These are phyloP conservation scores for Hibiscus tridactylites DNA, from an alignment of 345 rosid species.

Conservation along the genomic window DNA sequence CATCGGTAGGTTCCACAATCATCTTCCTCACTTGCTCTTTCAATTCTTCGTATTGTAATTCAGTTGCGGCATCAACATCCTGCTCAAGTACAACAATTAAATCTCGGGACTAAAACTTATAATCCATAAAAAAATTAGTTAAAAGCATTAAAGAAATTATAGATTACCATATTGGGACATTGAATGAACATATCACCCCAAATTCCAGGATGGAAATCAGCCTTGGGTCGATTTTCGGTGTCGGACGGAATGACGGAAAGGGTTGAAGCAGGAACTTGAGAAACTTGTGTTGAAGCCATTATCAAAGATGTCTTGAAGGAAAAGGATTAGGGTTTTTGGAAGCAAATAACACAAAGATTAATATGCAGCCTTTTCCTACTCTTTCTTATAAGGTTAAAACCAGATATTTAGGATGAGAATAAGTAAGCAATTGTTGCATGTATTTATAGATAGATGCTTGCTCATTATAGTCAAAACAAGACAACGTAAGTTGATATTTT, in stretches of 20 bases:
- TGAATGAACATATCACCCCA: background rate
- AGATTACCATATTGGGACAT: background rate
- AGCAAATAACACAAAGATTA: background rate
- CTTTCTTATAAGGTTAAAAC: background rate
- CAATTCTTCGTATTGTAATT: background rate
- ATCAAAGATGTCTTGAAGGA: background rate
- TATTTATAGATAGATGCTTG: background rate
- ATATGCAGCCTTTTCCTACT: background rate
- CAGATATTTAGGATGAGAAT: background rate
- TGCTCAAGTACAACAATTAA: background rate
- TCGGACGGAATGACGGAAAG: background rate
- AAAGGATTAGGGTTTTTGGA: background rate
- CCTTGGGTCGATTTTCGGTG: background rate
- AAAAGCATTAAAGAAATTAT: background rate
- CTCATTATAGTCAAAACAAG: background rate
- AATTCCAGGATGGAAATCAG: background rate
- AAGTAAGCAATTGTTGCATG: background rate
- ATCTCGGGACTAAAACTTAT: background rate
- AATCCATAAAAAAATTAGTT: background rate
- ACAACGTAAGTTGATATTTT: background rate
- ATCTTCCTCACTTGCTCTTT: constrained; percentile 20
- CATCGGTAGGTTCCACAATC: background rate
- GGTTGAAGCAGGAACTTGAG: background rate
- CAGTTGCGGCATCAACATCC: background rate
- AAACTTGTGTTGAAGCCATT: background rate